Conservation (phyloP, 495 filamentous ascomycete genomes). For the Pyrenula aspistea region DNA sequence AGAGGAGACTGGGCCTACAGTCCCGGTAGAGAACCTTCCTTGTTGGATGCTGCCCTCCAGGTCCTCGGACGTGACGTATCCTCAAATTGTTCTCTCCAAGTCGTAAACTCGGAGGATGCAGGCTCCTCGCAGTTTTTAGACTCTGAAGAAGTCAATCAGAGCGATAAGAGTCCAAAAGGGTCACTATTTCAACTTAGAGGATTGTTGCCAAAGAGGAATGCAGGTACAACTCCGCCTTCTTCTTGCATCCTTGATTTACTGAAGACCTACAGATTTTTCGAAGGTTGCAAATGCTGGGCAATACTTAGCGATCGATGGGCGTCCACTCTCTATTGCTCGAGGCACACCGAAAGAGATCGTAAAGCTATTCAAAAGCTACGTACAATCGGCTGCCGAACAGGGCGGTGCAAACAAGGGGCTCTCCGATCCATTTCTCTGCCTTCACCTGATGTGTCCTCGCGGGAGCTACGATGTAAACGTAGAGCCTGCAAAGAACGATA, state of each 20-base stretch:
- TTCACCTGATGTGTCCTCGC: conserved; percentile 60
- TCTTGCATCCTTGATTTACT: no score
- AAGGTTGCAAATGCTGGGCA: conserved; percentile 47
- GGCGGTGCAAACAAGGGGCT: conserved; percentile 10
- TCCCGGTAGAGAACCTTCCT: conserved; percentile 37
- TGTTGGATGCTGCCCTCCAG: conserved; percentile 58
- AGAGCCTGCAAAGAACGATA: conserved; percentile 82
- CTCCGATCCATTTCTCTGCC: conserved; percentile 57
- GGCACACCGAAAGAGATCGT: conserved; percentile 58
- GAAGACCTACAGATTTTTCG: conserved; percentile 24
- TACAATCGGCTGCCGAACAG: conserved; percentile 26
- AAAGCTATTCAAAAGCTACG: conserved; percentile 43
- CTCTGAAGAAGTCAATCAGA: no score
- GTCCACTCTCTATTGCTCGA: conserved; percentile 53
- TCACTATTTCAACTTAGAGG: no score
- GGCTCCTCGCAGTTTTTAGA: no score
- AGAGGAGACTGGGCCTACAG: conserved; percentile 63
- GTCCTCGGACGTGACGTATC: conserved; percentile 56
- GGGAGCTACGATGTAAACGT: conserved; percentile 79
- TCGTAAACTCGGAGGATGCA: no score
- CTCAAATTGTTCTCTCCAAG: conserved; percentile 30
- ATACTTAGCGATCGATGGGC: conserved; percentile 65
- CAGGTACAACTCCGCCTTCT: no score
- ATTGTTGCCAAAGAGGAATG: no score
- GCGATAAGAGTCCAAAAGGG: no score